Evolutionary conservation across 2,329 filamentous ascomycete genomes (phyloP).

Genomic region (Aspergillus awamori): DNA sequence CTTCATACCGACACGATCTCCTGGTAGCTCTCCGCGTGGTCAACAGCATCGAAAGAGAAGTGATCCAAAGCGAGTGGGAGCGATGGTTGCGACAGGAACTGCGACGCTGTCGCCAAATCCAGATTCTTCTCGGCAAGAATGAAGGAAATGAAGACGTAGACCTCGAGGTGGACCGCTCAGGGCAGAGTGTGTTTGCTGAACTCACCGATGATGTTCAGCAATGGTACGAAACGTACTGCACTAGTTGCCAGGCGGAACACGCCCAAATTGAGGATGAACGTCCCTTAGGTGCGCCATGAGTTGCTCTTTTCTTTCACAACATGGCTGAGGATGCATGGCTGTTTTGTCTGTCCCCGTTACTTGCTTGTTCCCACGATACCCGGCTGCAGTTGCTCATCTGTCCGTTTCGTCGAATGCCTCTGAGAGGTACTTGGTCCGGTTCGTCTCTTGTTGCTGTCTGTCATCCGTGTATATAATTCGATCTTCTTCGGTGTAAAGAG

Average conservation of each 20-base stretch:
- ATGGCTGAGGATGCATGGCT: slow-evolving; percentile 1
- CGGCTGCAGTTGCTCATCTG: slow-evolving; percentile 26
- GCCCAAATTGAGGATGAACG: slow-evolving; percentile 30
- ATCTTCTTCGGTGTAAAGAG: not conserved
- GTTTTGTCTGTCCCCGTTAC: slow-evolving; percentile 11
- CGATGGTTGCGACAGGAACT: slow-evolving; percentile 85
- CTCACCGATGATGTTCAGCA: slow-evolving; percentile 52
- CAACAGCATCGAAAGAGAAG: slow-evolving; percentile 84
- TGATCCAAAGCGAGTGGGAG: slow-evolving; percentile 87
- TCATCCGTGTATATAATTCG: slow-evolving; percentile 12
- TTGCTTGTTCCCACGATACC: slow-evolving; percentile 35
- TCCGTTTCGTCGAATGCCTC: slow-evolving; percentile 13
- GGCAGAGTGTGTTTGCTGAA: slow-evolving; percentile 36
- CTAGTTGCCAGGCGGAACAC: slow-evolving; percentile 58
- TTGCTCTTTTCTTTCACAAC: not conserved
- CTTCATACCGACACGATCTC: slow-evolving; percentile 83
- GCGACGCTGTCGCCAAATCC: slow-evolving; percentile 68
- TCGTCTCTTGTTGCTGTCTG: slow-evolving; percentile 5
- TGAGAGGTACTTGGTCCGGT: not conserved
- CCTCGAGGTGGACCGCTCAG: slow-evolving; percentile 26
- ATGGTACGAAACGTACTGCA: slow-evolving; percentile 66
- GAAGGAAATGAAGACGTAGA: slow-evolving; percentile 25
- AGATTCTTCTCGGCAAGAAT: slow-evolving; percentile 47
- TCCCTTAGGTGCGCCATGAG: slow-evolving; percentile 25
- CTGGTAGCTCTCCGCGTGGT: slow-evolving; percentile 87